phyloP scores from a whole-genome alignment of 2,329 filamentous ascomycete species.

The Diaporthe sp. region DNA sequence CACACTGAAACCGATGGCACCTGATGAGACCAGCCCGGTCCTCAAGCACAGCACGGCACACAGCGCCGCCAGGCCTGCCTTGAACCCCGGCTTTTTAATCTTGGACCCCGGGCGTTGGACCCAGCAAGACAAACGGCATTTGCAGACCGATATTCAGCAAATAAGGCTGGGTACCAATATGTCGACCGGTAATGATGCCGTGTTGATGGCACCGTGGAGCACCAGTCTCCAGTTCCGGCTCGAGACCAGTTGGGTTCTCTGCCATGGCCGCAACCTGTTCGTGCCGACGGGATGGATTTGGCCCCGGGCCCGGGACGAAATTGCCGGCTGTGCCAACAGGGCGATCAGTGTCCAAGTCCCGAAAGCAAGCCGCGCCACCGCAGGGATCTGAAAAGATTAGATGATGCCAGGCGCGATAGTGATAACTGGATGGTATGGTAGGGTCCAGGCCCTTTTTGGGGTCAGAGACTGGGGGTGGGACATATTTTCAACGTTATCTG shows the following conservation, averaged over 20 bases:
- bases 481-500: neutral
- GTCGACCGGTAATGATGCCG: neutral
- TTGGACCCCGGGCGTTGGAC: neutral
- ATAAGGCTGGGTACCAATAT: neutral
- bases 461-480: too few relatives aligned
- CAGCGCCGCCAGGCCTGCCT: neutral
- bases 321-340: conserved; percentile 10
- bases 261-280: neutral
- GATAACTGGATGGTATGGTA: neutral
- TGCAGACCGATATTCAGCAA: conserved; percentile 1
- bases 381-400: conserved; percentile 15
- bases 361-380: conserved; percentile 14
- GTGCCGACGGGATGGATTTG: conserved; percentile 5
- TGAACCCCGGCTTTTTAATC: neutral
- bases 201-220: neutral
- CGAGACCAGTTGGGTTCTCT: neutral
- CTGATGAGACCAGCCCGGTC: conserved; percentile 10
- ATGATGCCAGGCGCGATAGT: neutral
- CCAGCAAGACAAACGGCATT: neutral
- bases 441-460: neutral
- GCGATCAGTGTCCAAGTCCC: conserved; percentile 11
- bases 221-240: neutral
- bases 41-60: neutral
- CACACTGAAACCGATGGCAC: conserved; percentile 24
- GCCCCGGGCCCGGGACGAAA: neutral